Percentiles rank a stretch among this genome's conserved stretches.
Evolutionary conservation across 352 stramenopile genomes (phyloP).

Genomic region (Pythium aristosporum): DNA sequence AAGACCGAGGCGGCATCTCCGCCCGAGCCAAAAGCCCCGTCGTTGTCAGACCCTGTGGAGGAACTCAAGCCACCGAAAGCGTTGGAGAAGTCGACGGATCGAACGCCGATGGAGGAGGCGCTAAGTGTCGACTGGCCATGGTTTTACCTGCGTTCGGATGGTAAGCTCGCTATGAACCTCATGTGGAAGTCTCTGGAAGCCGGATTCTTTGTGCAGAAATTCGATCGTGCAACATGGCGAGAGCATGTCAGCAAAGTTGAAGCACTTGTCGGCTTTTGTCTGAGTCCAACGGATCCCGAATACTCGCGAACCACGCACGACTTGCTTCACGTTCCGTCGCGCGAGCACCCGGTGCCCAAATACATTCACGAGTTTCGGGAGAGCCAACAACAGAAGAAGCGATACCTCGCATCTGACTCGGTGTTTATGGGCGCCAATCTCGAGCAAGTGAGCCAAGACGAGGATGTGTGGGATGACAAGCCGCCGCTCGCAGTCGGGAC

Average conservation of each 20-base stretch:
- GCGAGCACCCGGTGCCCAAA: slow-evolving; percentile 36
- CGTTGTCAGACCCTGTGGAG: not conserved
- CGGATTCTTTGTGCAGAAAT: slow-evolving; percentile 56
- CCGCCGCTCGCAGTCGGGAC: slow-evolving; percentile 49
- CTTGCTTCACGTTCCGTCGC: slow-evolving; percentile 19
- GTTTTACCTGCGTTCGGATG: slow-evolving; percentile 76
- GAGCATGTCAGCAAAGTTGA: slow-evolving; percentile 23
- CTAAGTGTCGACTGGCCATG: slow-evolving; percentile 74
- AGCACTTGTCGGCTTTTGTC: slow-evolving; percentile 16
- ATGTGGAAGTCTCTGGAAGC: slow-evolving; percentile 76
- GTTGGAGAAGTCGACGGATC: slow-evolving; percentile 5
- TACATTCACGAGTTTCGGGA: slow-evolving; percentile 57
- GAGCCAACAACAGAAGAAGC: slow-evolving; percentile 45
- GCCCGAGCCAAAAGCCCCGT: not conserved
- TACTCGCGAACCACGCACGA: slow-evolving; percentile 11
- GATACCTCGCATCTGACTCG: slow-evolving; percentile 48
- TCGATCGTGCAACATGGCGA: slow-evolving; percentile 18
- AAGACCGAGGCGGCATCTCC: slow-evolving; percentile 1
- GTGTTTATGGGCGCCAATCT: slow-evolving; percentile 48
- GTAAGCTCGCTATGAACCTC: slow-evolving; percentile 83
- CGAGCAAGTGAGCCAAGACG: slow-evolving; percentile 33
- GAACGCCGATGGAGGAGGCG: slow-evolving; percentile 26
- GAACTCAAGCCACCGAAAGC: slow-evolving; percentile 3
- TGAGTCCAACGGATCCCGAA: slow-evolving; percentile 11
- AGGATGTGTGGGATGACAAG: slow-evolving; percentile 42